These are phyloP conservation scores for Metschnikowia henanensis DNA, from an alignment of 805 yeast species.

Conservation along the genomic window DNA sequence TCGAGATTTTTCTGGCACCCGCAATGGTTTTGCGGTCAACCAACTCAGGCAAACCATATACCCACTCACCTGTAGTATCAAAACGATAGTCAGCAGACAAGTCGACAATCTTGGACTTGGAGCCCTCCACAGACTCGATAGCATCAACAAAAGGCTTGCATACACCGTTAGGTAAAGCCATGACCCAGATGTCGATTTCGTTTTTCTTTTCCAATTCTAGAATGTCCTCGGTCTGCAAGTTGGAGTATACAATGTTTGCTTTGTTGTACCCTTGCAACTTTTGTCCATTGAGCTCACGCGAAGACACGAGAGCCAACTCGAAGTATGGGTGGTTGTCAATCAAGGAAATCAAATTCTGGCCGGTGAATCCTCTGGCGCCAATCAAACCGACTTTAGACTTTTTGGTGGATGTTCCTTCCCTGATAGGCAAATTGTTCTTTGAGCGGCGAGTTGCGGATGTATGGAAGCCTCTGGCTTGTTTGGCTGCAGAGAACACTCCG, in stretches of 20 bases:
- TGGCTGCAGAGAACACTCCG: slow-evolving; percentile 47
- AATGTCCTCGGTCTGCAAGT: slow-evolving; percentile 85
- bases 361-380: slow-evolving; percentile 98
- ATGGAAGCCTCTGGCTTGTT: slow-evolving; percentile 51
- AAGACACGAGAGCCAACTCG: slow-evolving; percentile 90
- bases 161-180: slow-evolving; percentile 99
- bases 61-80: slow-evolving; percentile 86
- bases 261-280: slow-evolving; percentile 86
- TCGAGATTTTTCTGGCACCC: slow-evolving; percentile 77
- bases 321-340: slow-evolving; percentile 85
- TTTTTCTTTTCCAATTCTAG: slow-evolving; percentile 70
- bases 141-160: slow-evolving; percentile 87
- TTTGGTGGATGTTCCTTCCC: slow-evolving; percentile 58
- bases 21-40: slow-evolving; percentile 66
- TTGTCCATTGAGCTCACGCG: slow-evolving; percentile 91
- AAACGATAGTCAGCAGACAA: slow-evolving; percentile 96
- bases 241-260: slow-evolving; percentile 75
- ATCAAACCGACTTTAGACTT: slow-evolving; percentile 83
- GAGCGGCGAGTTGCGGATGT: slow-evolving; percentile 8
- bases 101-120: slow-evolving; percentile 83
- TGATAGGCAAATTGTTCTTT: slow-evolving; percentile 67
- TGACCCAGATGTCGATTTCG: slow-evolving; percentile 94
- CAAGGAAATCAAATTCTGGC: slow-evolving; percentile 86
- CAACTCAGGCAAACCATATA: slow-evolving; percentile 94
- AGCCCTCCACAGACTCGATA: slow-evolving; percentile 61